Percentiles rank a stretch among this genome's conserved stretches.
Evolutionary conservation across 805 yeast genomes (phyloP).

Genomic region (Debaryomyces hansenii): DNA sequence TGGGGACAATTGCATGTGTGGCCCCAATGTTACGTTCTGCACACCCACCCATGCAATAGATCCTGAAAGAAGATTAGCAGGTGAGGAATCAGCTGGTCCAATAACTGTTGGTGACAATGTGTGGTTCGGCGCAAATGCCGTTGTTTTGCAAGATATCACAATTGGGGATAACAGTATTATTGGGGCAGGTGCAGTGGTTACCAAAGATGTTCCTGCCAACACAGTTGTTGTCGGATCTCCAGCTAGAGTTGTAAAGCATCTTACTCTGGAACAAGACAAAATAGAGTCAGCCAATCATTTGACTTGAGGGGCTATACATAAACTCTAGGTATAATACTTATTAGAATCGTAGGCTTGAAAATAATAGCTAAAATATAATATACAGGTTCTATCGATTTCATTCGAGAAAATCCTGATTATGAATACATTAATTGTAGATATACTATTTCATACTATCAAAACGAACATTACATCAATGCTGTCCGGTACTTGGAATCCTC

Average conservation of each 20-base stretch:
- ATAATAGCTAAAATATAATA: too few species aligned
- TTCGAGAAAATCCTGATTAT: too few species aligned
- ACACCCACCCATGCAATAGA: conserved; percentile 69
- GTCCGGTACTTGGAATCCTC: conserved; percentile 1
- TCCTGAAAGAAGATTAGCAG: conserved; percentile 40
- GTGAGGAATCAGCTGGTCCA: conserved; percentile 56
- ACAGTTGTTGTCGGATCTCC: conserved; percentile 67
- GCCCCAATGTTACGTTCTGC: conserved; percentile 60
- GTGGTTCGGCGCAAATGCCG: conserved; percentile 63
- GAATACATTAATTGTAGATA: too few species aligned
- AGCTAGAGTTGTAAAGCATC: conserved; percentile 44
- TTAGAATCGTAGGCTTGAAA: conserved; percentile 1
- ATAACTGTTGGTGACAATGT: conserved; percentile 62
- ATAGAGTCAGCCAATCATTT: conserved; percentile 6
- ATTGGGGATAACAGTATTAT: conserved; percentile 62
- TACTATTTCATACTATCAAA: too few species aligned
- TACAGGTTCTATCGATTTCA: too few species aligned
- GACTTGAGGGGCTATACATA: neutral
- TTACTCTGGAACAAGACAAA: conserved; percentile 19
- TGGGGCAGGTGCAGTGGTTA: conserved; percentile 70
- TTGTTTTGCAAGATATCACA: conserved; percentile 63
- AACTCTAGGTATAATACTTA: neutral
- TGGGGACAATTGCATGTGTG: conserved; percentile 60
- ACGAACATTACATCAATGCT: neutral
- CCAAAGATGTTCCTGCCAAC: conserved; percentile 53